Conservation (phyloP, 108 stramenopile species). For the Asterionellopsis glacialis region DNA sequence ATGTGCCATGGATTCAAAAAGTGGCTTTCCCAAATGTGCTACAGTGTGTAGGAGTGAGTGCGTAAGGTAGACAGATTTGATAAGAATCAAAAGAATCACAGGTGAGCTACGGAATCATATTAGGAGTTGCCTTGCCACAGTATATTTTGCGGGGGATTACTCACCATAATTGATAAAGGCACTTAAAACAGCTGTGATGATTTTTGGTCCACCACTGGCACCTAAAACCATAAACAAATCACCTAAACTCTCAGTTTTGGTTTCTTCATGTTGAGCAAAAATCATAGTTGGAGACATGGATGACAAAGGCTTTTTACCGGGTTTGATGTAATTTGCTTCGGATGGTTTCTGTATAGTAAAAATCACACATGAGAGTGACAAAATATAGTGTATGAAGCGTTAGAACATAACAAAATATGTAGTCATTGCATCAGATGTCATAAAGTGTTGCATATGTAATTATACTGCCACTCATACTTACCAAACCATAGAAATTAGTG, state of each 20-base stretch:
- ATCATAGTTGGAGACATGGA: constrained; percentile 85
- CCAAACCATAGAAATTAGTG: constrained; percentile 40
- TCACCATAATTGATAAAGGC: constrained; percentile 54
- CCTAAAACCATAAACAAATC: constrained; percentile 53
- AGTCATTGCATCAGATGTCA: too few relatives aligned
- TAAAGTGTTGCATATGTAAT: too few relatives aligned
- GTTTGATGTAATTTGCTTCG: constrained; percentile 56
- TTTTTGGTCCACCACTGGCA: constrained; percentile 76
- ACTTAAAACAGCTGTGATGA: constrained; percentile 72
- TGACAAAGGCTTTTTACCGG: constrained; percentile 73
- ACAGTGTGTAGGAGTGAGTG: too few relatives aligned
- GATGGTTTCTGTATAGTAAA: constrained; percentile 69
- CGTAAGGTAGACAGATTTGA: too few relatives aligned
- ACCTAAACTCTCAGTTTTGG: constrained; percentile 10
- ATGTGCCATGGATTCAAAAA: constrained; percentile 46
- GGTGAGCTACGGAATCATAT: too few relatives aligned
- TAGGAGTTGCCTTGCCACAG: too few relatives aligned
- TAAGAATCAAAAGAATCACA: too few relatives aligned
- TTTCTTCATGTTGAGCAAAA: constrained; percentile 24
- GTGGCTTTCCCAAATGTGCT: constrained; percentile 69
- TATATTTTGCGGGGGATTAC: too few relatives aligned
- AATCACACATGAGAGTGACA: too few relatives aligned
- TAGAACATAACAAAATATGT: too few relatives aligned
- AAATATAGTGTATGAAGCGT: too few relatives aligned
- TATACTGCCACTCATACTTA: constrained; percentile 3